These are phyloP conservation scores for Dionaea muscipula DNA, from an alignment of 179 eudicot genomes.

Conservation along the genomic window DNA sequence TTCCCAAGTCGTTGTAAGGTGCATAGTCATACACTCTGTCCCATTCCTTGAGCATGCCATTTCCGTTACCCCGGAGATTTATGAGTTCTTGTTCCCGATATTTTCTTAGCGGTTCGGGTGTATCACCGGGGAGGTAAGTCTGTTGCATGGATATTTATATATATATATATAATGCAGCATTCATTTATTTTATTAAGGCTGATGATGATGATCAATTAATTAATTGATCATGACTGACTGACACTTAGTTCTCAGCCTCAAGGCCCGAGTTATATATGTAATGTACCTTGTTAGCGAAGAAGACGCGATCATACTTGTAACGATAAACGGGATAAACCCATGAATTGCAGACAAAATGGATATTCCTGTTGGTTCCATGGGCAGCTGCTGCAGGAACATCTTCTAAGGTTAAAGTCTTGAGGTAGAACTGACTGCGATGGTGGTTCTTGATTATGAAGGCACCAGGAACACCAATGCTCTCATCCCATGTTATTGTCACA, in stretches of 20 bases:
- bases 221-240: too few relatives aligned
- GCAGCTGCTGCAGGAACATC: conserved; percentile 67
- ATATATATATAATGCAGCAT: too few relatives aligned
- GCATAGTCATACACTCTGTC: conserved; percentile 80
- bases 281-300: conserved; percentile 78
- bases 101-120: conserved; percentile 46
- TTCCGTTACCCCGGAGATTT: conserved; percentile 56
- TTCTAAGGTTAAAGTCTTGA: conserved; percentile 47
- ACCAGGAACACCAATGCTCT: conserved; percentile 55
- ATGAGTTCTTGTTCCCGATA: conserved; percentile 62
- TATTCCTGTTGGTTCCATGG: too few relatives aligned
- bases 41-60: conserved; percentile 71
- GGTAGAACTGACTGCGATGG: conserved; percentile 64
- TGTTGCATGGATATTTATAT: conserved; percentile 21
- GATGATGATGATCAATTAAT: too few relatives aligned
- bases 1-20: conserved; percentile 67
- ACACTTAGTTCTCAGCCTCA: too few relatives aligned
- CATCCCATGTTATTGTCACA: conserved; percentile 62
- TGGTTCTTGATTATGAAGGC: conserved; percentile 57
- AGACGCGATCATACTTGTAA: conserved; percentile 62
- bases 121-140: conserved; percentile 69
- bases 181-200: too few relatives aligned
- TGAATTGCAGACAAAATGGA: conserved; percentile 70
- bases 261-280: too few relatives aligned
- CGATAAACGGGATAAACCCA: conserved; percentile 78